These are phyloP conservation scores for Cytidiella melzeri DNA, from an alignment of 768 basidiomycete species.

Conservation along the genomic window DNA sequence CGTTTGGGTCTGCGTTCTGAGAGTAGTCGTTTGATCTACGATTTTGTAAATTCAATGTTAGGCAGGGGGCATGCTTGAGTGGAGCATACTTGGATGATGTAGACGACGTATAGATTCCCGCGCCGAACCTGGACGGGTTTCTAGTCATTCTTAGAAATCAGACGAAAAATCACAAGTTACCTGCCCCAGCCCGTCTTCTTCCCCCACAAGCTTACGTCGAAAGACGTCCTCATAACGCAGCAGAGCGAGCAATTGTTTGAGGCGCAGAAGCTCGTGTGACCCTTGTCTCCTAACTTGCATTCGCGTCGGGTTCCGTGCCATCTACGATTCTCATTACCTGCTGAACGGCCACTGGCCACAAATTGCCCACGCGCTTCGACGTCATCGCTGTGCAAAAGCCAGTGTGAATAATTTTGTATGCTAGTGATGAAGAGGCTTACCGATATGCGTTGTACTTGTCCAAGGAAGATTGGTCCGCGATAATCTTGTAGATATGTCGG, in stretches of 20 bases:
- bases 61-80: background rate
- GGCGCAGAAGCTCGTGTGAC: conserved; percentile 12
- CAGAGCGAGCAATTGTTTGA: conserved; percentile 16
- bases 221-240: conserved; percentile 15
- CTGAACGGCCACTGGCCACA: conserved; percentile 41
- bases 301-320: conserved; percentile 23
- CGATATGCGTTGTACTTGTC: conserved; percentile 56
- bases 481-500: conserved; percentile 57
- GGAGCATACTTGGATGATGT: conserved; percentile 10
- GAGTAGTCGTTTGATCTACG: conserved; percentile 7
- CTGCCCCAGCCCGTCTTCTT: conserved; percentile 1
- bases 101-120: conserved; percentile 11
- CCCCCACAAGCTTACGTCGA: background rate
- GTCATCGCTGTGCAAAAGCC: conserved; percentile 31
- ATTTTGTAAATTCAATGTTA: background rate
- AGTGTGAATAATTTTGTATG: background rate
- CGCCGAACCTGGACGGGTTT: conserved; percentile 4
- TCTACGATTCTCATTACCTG: conserved; percentile 25
- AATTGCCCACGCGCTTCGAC: conserved; percentile 62
- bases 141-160: too few species aligned
- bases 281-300: conserved; percentile 19
- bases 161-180: too few species aligned
- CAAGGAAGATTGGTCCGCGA: conserved; percentile 41
- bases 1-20: background rate
- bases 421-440: conserved; percentile 27